phyloP scores from a whole-genome alignment of 176 grass and related monocot species.

The Rhynchospora breviuscula region DNA sequence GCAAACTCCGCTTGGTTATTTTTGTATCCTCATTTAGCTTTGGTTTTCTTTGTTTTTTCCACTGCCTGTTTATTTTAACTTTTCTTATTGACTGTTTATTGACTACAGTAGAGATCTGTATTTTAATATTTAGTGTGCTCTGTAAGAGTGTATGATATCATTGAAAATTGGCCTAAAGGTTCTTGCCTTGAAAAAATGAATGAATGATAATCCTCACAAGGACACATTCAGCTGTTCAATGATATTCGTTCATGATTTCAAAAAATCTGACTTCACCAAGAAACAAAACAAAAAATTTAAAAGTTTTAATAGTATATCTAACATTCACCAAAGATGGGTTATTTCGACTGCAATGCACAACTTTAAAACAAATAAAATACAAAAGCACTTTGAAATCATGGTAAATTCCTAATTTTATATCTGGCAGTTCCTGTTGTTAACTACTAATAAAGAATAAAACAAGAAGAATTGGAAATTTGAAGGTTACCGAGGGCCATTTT shows the following conservation, averaged over 20 bases:
- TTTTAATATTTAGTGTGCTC: too few species aligned
- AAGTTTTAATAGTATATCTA: background rate
- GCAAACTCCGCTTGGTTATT: background rate
- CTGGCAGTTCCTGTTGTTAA: background rate
- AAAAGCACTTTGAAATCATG: background rate
- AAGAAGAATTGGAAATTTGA: background rate
- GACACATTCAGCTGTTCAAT: background rate
- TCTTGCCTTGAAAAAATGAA: too few species aligned
- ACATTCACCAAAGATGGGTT: background rate
- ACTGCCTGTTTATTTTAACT: too few species aligned
- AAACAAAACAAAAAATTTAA: background rate
- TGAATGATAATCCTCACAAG: background rate
- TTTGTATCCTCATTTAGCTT: background rate
- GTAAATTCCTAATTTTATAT: background rate
- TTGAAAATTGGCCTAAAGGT: too few species aligned
- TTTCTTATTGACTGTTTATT: too few species aligned
- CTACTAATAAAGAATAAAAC: slow-evolving; percentile 1
- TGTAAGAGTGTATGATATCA: too few species aligned
- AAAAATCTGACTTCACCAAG: background rate
- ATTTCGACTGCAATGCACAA: background rate
- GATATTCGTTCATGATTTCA: background rate
- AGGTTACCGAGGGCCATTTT: slow-evolving; percentile 80
- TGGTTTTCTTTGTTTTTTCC: too few species aligned
- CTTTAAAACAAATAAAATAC: background rate
- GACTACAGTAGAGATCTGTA: too few species aligned